Percentiles rank a stretch among this genome's conserved stretches.
These are phyloP conservation scores for Orbilia blumenaviensis DNA, from an alignment of 2,329 filamentous ascomycete genomes.

Conservation along the genomic window DNA sequence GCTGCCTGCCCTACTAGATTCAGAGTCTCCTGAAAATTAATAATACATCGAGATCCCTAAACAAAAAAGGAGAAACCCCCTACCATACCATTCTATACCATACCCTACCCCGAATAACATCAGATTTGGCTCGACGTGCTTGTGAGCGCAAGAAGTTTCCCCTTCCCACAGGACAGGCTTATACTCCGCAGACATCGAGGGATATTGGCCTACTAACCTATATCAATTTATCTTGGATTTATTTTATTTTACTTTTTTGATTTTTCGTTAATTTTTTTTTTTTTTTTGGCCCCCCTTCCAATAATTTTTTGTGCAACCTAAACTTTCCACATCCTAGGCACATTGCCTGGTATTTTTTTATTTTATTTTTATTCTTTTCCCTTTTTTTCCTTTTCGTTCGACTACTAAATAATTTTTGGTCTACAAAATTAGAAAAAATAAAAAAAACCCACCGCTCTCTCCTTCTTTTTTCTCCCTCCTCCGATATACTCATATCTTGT, in stretches of 20 bases:
- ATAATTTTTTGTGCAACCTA: conserved; percentile 52
- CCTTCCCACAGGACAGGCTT: conserved; percentile 47
- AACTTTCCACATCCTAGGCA: conserved; percentile 36
- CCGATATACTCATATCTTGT: conserved; percentile 24
- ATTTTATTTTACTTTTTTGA: no score
- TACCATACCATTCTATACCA: conserved; percentile 11
- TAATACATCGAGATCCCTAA: conserved; percentile 29
- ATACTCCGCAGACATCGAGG: conserved; percentile 38
- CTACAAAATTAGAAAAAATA: conserved; percentile 22
- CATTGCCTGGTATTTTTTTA: neutral
- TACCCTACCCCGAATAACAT: conserved; percentile 6
- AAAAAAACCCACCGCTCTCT: conserved; percentile 36
- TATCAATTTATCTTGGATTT: conserved; percentile 10
- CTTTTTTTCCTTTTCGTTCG: neutral
- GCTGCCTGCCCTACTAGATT: conserved; percentile 32
- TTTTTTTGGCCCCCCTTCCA: neutral
- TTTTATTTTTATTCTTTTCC: conserved; percentile 2
- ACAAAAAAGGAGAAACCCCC: conserved; percentile 23
- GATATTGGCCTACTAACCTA: conserved; percentile 39
- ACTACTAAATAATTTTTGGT: conserved; percentile 15
- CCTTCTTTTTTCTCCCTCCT: conserved; percentile 37
- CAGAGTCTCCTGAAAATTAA: conserved; percentile 43
- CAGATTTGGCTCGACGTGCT: conserved; percentile 36
- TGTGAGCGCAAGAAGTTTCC: conserved; percentile 40
- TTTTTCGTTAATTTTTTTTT: no score